A percentile compares a stretch with the other conserved stretches of the same genome.
phyloP scores from a whole-genome alignment of 805 yeast species.

The Starmerella bacillaris region DNA sequence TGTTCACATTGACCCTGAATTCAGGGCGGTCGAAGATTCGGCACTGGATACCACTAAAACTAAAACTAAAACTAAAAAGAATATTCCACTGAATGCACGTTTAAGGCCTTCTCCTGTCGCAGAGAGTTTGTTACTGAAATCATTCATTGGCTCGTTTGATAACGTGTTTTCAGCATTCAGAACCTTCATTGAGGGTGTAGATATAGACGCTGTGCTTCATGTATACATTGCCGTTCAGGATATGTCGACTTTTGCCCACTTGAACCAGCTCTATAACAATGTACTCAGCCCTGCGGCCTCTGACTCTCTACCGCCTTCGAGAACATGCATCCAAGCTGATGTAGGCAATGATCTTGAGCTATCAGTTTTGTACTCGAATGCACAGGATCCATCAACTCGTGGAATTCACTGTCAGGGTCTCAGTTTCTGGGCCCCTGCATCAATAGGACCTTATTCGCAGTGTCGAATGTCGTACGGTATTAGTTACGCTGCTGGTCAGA shows the following conservation, averaged over 20 bases:
- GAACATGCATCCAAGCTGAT: conserved; percentile 60
- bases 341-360: conserved; percentile 35
- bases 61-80: no score
- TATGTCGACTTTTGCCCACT: conserved; percentile 44
- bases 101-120: no score
- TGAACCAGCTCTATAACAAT: conserved; percentile 43
- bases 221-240: conserved; percentile 29
- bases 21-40: conserved; percentile 18
- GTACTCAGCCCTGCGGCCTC: conserved; percentile 33
- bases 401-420: conserved; percentile 86
- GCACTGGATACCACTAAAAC: background rate
- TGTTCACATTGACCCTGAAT: conserved; percentile 23
- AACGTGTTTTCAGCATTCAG: conserved; percentile 2
- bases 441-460: conserved; percentile 95
- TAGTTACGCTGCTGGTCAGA: conserved; percentile 73
- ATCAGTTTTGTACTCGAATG: conserved; percentile 33
- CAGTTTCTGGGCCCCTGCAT: conserved; percentile 97
- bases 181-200: no score
- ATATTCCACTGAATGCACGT: no score
- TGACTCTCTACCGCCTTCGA: conserved; percentile 51
- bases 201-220: no score
- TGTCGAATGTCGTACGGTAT: conserved; percentile 37
- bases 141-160: conserved; percentile 2
- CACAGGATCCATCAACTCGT: conserved; percentile 8
- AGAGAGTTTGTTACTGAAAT: no score